These are phyloP conservation scores for Mycena citricolor DNA, from an alignment of 1,284 basidiomycete species.

Conservation along the genomic window DNA sequence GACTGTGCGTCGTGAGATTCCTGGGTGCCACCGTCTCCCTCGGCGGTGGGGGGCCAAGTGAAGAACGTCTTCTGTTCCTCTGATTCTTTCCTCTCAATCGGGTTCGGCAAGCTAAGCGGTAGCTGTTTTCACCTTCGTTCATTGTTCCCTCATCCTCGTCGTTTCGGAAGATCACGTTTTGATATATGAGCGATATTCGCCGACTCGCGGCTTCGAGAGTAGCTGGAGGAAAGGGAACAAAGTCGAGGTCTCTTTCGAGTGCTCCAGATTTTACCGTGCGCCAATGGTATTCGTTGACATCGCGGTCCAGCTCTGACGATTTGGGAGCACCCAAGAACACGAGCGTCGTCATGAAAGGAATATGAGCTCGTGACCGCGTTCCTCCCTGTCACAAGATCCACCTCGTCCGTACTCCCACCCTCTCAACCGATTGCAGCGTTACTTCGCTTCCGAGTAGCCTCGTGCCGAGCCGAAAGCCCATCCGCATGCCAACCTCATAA, in stretches of 20 bases:
- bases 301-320: constrained; percentile 29
- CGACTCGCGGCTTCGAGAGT: constrained; percentile 61
- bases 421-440: no score
- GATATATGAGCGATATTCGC: constrained; percentile 63
- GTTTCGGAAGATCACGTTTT: constrained; percentile 63
- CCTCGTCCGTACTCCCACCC: no score
- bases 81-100: no score
- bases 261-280: constrained; percentile 31
- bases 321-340: constrained; percentile 53
- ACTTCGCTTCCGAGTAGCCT: no score
- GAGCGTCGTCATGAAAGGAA: constrained; percentile 20
- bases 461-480: no score
- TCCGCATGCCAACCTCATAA: no score
- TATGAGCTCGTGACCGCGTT: no score
- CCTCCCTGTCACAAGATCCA: no score
- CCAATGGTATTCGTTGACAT: constrained; percentile 38
- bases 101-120: no score
- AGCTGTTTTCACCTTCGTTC: constrained; percentile 21
- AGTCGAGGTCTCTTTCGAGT: constrained; percentile 18
- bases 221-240: constrained; percentile 41
- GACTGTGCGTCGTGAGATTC: constrained; percentile 24
- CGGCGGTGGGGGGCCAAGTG: constrained; percentile 54
- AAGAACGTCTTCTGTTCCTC: constrained; percentile 47
- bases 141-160: constrained; percentile 20
- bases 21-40: no score